phyloP scores from a whole-genome alignment of 108 stramenopile genomes.

The Aureococcus anophagefferens region DNA sequence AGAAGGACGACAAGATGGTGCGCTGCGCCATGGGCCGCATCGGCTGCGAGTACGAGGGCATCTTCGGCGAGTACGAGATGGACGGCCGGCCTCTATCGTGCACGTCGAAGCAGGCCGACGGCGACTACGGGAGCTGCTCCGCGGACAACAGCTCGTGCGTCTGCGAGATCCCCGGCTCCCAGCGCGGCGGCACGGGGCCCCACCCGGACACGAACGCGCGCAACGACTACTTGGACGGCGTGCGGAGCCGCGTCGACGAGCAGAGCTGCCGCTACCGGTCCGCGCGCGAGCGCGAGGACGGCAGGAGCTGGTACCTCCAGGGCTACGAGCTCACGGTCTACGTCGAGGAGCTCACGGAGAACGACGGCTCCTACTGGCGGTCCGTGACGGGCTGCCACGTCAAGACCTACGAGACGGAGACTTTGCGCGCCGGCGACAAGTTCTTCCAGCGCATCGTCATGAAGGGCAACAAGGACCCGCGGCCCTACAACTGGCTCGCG shows the following conservation, averaged over 20 bases:
- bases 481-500: neutral
- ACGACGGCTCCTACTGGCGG: neutral
- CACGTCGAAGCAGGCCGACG: neutral
- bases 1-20: neutral
- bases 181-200: neutral
- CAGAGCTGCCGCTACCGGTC: neutral
- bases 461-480: neutral
- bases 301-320: neutral
- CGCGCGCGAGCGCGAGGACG: neutral
- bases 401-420: neutral
- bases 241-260: neutral
- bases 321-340: neutral
- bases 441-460: neutral
- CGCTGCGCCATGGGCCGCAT: neutral
- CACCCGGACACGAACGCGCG: neutral
- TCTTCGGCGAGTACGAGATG: neutral
- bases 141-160: neutral
- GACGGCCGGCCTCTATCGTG: neutral
- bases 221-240: neutral
- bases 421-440: neutral
- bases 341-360: neutral
- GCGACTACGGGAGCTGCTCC: neutral
- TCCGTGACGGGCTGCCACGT: neutral
- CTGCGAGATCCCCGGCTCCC: neutral
- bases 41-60: neutral